phyloP scores from a whole-genome alignment of 108 stramenopile species.

The Skeletonema potamos region DNA sequence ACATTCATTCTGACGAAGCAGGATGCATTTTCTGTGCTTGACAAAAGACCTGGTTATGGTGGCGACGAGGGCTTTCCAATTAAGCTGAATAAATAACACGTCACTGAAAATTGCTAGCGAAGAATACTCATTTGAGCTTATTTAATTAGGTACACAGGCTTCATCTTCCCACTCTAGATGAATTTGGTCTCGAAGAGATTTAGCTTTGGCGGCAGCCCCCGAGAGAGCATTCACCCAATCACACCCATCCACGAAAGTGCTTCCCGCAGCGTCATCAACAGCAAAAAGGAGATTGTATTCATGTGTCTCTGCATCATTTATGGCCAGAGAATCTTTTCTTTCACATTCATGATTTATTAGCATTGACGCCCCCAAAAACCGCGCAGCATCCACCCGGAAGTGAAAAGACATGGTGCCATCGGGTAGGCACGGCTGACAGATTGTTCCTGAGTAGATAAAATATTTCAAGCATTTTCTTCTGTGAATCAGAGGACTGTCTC shows the following conservation, averaged over 20 bases:
- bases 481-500: background rate
- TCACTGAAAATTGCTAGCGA: background rate
- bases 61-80: slow-evolving; percentile 20
- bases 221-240: slow-evolving; percentile 27
- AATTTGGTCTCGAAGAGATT: slow-evolving; percentile 3
- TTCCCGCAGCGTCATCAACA: slow-evolving; percentile 39
- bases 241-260: slow-evolving; percentile 35
- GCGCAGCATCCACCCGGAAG: slow-evolving; percentile 19
- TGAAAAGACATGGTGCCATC: slow-evolving; percentile 32
- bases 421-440: slow-evolving; percentile 22
- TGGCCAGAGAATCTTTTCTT: background rate
- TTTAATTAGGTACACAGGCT: background rate
- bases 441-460: slow-evolving; percentile 9
- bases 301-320: background rate
- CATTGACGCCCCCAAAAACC: slow-evolving; percentile 27
- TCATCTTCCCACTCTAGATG: slow-evolving; percentile 3
- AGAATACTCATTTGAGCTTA: background rate
- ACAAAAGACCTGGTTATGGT: slow-evolving; percentile 21
- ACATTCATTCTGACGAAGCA: slow-evolving; percentile 20
- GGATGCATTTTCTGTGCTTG: slow-evolving; percentile 18
- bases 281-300: slow-evolving; percentile 5
- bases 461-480: slow-evolving; percentile 23
- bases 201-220: background rate
- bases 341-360: background rate
- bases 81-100: slow-evolving; percentile 3